These are phyloP conservation scores for Zygosaccharomyces pseudobailii DNA, from an alignment of 1,139 yeast species.

Conservation along the genomic window DNA sequence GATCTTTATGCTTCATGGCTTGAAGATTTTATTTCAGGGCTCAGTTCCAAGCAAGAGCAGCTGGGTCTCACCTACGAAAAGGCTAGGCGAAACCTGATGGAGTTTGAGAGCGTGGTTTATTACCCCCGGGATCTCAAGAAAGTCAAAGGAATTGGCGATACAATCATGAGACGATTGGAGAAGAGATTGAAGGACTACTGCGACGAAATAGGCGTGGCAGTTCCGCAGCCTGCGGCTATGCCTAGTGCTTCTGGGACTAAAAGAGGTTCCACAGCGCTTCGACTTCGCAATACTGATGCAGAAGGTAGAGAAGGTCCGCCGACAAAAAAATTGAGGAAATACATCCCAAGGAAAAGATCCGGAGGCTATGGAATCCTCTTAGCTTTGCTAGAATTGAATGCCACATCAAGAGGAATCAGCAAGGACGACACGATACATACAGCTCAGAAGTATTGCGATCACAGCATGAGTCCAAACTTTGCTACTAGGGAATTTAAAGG, in stretches of 20 bases:
- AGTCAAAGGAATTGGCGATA: slow-evolving; percentile 33
- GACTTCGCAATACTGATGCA: slow-evolving; percentile 5
- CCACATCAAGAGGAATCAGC: slow-evolving; percentile 47
- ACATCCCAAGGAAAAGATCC: slow-evolving; percentile 72
- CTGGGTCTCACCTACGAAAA: slow-evolving; percentile 25
- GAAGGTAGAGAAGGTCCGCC: slow-evolving; percentile 12
- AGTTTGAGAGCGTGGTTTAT: slow-evolving; percentile 16
- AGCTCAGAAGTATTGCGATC: slow-evolving; percentile 61
- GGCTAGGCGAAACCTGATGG: slow-evolving; percentile 26
- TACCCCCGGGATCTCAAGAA: slow-evolving; percentile 28
- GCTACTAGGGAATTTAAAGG: slow-evolving; percentile 60
- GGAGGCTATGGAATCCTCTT: slow-evolving; percentile 85
- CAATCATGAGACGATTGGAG: slow-evolving; percentile 26
- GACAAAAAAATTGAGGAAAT: slow-evolving; percentile 40
- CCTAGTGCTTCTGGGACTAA: slow-evolving; percentile 4
- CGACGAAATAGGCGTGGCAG: slow-evolving; percentile 14
- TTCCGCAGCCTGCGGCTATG: slow-evolving; percentile 8
- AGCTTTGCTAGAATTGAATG: slow-evolving; percentile 55
- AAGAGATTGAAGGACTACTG: slow-evolving; percentile 22
- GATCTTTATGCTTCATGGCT: slow-evolving; percentile 27
- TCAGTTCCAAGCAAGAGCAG: slow-evolving; percentile 28
- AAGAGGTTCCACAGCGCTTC: slow-evolving; percentile 17
- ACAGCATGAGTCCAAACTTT: slow-evolving; percentile 61
- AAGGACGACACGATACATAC: slow-evolving; percentile 53
- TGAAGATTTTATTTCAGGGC: slow-evolving; percentile 22